phyloP scores from a whole-genome alignment of 257 asterid species.

The Petunia axillaris region DNA sequence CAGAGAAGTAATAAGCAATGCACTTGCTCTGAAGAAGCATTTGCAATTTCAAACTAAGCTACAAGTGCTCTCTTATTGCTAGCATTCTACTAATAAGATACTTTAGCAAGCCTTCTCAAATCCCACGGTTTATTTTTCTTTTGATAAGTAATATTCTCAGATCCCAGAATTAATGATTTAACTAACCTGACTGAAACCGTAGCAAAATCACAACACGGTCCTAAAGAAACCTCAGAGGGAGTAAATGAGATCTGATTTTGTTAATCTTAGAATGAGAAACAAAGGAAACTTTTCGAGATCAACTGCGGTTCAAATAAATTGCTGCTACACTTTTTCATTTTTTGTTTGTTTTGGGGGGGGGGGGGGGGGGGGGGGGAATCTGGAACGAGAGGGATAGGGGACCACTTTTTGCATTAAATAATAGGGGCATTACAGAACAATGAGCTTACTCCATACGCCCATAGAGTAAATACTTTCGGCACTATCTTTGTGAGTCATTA shows the following conservation, averaged over 20 bases:
- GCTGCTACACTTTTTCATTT: not conserved
- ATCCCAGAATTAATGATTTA: not conserved
- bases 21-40: constrained; percentile 10
- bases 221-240: constrained; percentile 7
- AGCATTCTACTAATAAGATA: not conserved
- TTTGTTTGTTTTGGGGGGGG: too few relatives aligned
- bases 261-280: not conserved
- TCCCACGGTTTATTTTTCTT: not conserved
- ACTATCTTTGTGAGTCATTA: constrained; percentile 7
- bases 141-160: not conserved
- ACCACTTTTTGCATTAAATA: not conserved
- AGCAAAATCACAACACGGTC: not conserved
- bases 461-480: not conserved
- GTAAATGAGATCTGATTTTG: not conserved
- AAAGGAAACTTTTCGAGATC: not conserved
- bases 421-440: too few relatives aligned
- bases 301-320: not conserved
- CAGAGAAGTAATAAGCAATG: not conserved
- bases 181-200: not conserved
- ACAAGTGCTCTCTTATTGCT: not conserved
- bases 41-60: constrained; percentile 1
- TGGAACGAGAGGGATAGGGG: not conserved
- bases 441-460: not conserved
- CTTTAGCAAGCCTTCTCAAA: constrained; percentile 5
- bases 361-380: not conserved